Evolutionary conservation across 192 early-diverging fungal species (phyloP), one percentile per base, ranked within the genome.

Genomic region (Backusella tarrabulga): DNA sequence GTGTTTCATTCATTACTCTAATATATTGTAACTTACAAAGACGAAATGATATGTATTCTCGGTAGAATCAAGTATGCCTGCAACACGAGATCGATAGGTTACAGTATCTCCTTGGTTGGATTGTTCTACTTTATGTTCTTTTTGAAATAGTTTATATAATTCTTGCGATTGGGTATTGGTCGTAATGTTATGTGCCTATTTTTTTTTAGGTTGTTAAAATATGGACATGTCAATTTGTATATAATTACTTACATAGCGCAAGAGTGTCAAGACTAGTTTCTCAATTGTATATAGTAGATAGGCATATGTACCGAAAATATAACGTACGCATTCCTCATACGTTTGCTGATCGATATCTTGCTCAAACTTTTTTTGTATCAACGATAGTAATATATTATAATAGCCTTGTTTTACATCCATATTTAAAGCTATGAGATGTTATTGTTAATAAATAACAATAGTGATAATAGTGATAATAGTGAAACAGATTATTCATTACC

Each of bases 271-370:
- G 23, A 95, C 87, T 35, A 98, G 85, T 79, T 95, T 96, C 81
- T 99, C 97, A 9, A 98, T 85, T 0, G 95, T 97, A 74, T 97
- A 93, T 29, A 96, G 86, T 67, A 92, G 80, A 79, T 97, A 97
- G 0, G 95, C 97, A 52, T 94, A 88, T 56, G 93, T 97, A 32
- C 93, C 91, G 83, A 94, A 99, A 82, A 99, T 85, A 46, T 91
- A 88, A 0, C 98, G 93, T 46, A 92, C 83, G 35, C 87, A 87
- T 68, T 98, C 97, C 71, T 99, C 98, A 87, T 93, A 99, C 60
- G 84, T 87, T 29, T 85, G 84, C 36, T 88, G 78, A 29, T 98
- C 97, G 67, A 97, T 83, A 67, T 97, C 93, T 34, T 89, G 90
- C 29, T 90, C 90, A 80, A 98, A 83, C 60, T 94, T 89, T 72